Base-by-base conservation (phyloP, 257 asterid species). In the Verbena officinalis region DNA sequence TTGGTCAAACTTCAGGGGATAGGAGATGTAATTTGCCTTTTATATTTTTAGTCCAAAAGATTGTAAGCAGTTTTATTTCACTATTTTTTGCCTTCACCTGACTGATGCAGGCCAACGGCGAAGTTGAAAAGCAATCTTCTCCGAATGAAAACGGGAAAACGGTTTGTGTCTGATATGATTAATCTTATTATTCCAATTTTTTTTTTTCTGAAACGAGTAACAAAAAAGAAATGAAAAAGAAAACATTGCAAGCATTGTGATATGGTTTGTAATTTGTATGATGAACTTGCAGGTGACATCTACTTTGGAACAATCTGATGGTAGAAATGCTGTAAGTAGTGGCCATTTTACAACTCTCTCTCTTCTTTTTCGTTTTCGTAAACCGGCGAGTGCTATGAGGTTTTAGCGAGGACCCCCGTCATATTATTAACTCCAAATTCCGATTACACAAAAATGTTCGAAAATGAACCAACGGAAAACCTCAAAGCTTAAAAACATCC, bases 291-390 rank as follows among this genome's bases (percentile, higher is more conserved):
- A 79, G 84, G 75, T 46, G 30, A 70, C 50, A 24, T 54, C 80
- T 22, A 19, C 12, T 17, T 36, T 69, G 61, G 74, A 77, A 55
- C 77, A 51, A 14, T 67, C 81, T 33, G 89, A 78, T 68, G 74
- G 38, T 16, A 81, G 94, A 85, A 61, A 49, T 68, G 81, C 85
- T 23, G 96, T 81, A 77, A 83, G 90, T 73, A 42, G 17, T 42
- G 48, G 44, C 44, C 44, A 9, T 39, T 36, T 27, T 27, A 5
- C 7, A 4, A 2, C 40, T 4, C 40, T 36, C 40, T 36, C 40
- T 36, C 40, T n/a, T 36, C 40, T 36, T 9, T 36, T 9, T 36
- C 40, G 33, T 27, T 27, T 27, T 27, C 33, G 5, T 27, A 27
- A n/a, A n/a, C n/a, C n/a, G n/a, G n/a, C n/a, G n/a, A n/a, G n/a